phyloP scores from a whole-genome alignment of 1,284 basidiomycete genomes.

The Sporisorium iseilematis-ciliati region DNA sequence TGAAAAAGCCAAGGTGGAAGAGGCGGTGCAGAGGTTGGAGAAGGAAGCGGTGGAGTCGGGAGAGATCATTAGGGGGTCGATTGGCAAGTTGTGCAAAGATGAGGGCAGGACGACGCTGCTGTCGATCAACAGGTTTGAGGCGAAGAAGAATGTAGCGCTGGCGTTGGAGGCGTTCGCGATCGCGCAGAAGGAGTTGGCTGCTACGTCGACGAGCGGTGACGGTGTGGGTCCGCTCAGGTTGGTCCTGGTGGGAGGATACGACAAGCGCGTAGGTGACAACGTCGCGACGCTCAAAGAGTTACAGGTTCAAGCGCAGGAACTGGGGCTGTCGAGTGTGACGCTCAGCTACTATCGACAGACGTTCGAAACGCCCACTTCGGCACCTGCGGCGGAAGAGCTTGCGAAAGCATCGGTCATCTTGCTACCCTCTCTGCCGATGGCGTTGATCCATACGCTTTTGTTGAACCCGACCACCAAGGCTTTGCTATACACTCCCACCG shows the following conservation, averaged over 20 bases:
- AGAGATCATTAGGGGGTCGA: constrained; percentile 26
- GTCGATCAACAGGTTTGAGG: constrained; percentile 94
- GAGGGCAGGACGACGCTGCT: constrained; percentile 78
- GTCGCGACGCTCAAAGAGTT: constrained; percentile 73
- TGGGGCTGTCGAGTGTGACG: constrained; percentile 71
- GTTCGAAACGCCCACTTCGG: constrained; percentile 65
- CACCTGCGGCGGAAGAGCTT: constrained; percentile 35
- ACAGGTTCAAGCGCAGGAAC: constrained; percentile 46
- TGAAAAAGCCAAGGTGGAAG: constrained; percentile 29
- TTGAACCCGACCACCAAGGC: constrained; percentile 41
- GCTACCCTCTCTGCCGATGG: constrained; percentile 60
- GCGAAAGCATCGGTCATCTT: constrained; percentile 50
- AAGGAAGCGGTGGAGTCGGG: constrained; percentile 72
- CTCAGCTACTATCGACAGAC: constrained; percentile 52
- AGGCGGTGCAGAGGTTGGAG: constrained; percentile 39
- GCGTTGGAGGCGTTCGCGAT: constrained; percentile 83
- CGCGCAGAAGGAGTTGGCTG: constrained; percentile 48
- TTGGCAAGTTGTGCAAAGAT: constrained; percentile 33
- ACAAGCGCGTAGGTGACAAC: constrained; percentile 79
- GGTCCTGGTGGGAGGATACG: constrained; percentile 78
- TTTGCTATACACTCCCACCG: constrained; percentile 90
- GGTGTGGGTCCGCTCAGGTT: constrained; percentile 39
- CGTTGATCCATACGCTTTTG: constrained; percentile 61
- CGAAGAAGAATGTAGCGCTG: constrained; percentile 89
- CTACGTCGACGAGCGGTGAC: constrained; percentile 13